These are phyloP conservation scores for Sugiyamaella floridensis DNA, from an alignment of 805 yeast genomes.

Conservation along the genomic window DNA sequence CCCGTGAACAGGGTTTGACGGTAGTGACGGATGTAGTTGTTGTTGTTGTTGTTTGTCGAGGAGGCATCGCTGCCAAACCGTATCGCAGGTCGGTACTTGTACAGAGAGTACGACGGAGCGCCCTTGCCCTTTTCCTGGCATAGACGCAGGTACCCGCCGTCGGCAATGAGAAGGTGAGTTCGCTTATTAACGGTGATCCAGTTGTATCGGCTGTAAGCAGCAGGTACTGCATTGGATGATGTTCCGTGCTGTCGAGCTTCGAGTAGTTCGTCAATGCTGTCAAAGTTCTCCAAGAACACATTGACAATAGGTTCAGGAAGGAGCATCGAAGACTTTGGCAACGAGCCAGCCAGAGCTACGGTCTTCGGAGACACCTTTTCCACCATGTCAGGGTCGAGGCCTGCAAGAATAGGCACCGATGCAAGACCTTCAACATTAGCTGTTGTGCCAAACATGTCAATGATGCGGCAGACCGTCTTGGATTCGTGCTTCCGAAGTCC, in stretches of 20 bases:
- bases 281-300: constrained; percentile 8
- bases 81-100: constrained; percentile 1
- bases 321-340: neutral
- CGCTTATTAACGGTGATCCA: constrained; percentile 9
- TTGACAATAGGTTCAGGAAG: neutral
- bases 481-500: constrained; percentile 62
- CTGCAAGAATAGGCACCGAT: constrained; percentile 45
- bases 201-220: constrained; percentile 7
- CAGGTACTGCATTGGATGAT: neutral
- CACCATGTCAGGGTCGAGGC: constrained; percentile 15
- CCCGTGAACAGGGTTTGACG: neutral
- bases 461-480: constrained; percentile 62
- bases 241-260: neutral
- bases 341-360: neutral
- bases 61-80: constrained; percentile 1
- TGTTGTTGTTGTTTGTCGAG: neutral
- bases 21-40: neutral
- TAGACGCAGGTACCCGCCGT: constrained; percentile 11
- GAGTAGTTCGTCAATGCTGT: constrained; percentile 8
- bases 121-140: neutral
- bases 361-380: neutral
- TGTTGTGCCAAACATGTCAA: constrained; percentile 64
- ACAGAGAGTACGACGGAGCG: neutral
- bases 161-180: constrained; percentile 6
- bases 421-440: constrained; percentile 43